Conservation (phyloP, 2,329 filamentous ascomycete genomes). For the Aspergillus sergii region DNA sequence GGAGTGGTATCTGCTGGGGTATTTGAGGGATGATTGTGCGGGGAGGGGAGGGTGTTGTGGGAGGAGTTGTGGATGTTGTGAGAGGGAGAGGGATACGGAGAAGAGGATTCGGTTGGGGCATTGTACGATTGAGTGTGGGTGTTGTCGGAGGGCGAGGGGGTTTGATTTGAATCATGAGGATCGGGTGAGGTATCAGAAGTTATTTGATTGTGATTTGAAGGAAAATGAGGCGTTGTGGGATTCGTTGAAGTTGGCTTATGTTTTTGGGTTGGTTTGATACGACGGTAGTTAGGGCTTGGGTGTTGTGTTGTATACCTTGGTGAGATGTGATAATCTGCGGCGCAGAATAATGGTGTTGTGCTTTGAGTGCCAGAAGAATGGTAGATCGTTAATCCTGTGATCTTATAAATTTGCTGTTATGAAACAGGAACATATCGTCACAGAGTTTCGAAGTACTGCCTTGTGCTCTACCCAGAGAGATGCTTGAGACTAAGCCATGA, state of each 20-base stretch:
- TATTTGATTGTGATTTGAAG: slow-evolving; percentile 8
- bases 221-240: slow-evolving; percentile 5
- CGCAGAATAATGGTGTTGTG: too few relatives aligned
- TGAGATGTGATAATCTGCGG: too few relatives aligned
- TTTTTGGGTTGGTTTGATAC: slow-evolving; percentile 4
- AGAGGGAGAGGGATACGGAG: not conserved
- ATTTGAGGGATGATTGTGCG: slow-evolving; percentile 13
- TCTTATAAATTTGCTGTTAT: not conserved
- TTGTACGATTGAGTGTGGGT: slow-evolving; percentile 11
- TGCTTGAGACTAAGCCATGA: too few relatives aligned
- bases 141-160: slow-evolving; percentile 9
- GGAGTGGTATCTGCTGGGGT: slow-evolving; percentile 13
- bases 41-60: slow-evolving; percentile 15
- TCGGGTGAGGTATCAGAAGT: slow-evolving; percentile 5
- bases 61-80: slow-evolving; percentile 17
- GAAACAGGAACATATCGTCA: not conserved
- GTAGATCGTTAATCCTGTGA: not conserved
- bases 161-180: slow-evolving; percentile 10
- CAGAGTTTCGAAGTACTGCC: not conserved
- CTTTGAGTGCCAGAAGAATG: too few relatives aligned
- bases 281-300: not conserved
- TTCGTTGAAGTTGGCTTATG: slow-evolving; percentile 7
- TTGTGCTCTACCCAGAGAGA: not conserved
- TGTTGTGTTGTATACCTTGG: too few relatives aligned
- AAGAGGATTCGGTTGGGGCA: slow-evolving; percentile 3